Conservation (phyloP, 2,329 filamentous ascomycete species). For the Boeremia lycopersici region DNA sequence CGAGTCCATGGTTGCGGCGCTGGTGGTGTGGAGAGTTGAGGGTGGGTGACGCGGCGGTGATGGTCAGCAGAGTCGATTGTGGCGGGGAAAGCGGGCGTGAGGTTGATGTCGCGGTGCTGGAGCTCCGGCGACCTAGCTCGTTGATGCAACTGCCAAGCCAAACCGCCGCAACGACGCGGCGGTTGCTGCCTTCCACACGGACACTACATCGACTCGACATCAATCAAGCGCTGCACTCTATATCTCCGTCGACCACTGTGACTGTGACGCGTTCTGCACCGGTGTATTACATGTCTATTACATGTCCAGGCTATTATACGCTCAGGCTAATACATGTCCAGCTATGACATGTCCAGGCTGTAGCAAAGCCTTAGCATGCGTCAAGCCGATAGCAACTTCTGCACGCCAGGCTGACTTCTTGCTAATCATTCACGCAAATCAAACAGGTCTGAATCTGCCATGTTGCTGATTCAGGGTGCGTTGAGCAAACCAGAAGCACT, state of each 20-base stretch:
- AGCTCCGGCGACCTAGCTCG: conserved; percentile 28
- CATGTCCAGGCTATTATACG: background rate
- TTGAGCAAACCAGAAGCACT: background rate
- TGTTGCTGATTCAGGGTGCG: background rate
- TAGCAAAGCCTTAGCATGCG: no score
- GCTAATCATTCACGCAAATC: no score
- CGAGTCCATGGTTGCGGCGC: conserved; percentile 72
- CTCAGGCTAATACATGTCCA: background rate
- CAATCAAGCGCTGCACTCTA: no score
- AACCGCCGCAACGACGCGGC: conserved; percentile 27
- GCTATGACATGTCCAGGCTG: background rate
- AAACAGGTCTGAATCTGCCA: no score
- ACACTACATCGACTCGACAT: background rate
- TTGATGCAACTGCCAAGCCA: conserved; percentile 22
- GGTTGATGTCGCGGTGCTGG: conserved; percentile 27
- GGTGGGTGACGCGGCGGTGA: background rate
- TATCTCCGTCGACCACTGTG: no score
- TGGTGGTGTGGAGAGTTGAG: conserved; percentile 13
- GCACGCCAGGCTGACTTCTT: no score
- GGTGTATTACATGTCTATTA: background rate
- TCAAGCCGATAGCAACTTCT: no score
- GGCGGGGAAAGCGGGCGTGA: conserved; percentile 19
- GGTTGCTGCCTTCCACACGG: conserved; percentile 26
- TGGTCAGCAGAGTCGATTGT: conserved; percentile 1
- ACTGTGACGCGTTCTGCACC: background rate